Conservation (phyloP, 2,329 filamentous ascomycete species). For the Nigrospora osmanthi region DNA sequence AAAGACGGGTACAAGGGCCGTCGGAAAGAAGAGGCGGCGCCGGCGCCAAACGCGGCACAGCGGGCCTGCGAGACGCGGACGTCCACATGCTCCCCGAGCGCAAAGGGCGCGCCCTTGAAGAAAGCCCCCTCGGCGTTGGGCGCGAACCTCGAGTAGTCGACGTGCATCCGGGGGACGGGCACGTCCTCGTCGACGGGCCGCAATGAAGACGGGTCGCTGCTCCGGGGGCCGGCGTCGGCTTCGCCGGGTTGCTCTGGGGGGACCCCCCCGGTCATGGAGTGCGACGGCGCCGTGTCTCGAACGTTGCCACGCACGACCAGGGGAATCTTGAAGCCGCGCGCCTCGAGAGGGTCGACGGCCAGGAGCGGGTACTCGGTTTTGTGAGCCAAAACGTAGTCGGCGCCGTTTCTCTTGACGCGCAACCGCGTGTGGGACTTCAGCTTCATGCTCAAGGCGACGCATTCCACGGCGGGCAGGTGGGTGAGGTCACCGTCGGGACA, state of each 20-base stretch:
- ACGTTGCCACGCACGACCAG: constrained; percentile 1
- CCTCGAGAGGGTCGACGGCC: not conserved
- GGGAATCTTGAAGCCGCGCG: not conserved
- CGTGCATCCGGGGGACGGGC: not conserved
- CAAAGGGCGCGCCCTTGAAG: not conserved
- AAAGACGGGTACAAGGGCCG: constrained; percentile 1
- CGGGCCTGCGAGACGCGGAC: constrained; percentile 1
- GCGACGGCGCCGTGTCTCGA: not conserved
- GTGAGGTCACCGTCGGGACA: constrained; percentile 1
- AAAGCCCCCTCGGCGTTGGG: not conserved
- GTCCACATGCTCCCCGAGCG: constrained; percentile 1
- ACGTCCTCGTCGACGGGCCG: not conserved
- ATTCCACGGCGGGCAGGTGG: constrained; percentile 1
- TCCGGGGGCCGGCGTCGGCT: not conserved
- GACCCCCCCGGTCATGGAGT: not conserved
- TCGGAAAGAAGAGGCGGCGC: not conserved
- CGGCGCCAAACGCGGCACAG: not conserved
- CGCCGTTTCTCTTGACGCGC: not conserved
- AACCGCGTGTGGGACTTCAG: constrained; percentile 1
- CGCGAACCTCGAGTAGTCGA: not conserved
- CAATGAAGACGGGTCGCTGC: not conserved
- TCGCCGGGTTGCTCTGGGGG: not conserved
- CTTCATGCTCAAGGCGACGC: not conserved
- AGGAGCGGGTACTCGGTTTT: not conserved
- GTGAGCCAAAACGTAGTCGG: not conserved